These are phyloP conservation scores for Pseudopithomyces maydicus DNA, from an alignment of 2,329 filamentous ascomycete genomes.

Conservation along the genomic window DNA sequence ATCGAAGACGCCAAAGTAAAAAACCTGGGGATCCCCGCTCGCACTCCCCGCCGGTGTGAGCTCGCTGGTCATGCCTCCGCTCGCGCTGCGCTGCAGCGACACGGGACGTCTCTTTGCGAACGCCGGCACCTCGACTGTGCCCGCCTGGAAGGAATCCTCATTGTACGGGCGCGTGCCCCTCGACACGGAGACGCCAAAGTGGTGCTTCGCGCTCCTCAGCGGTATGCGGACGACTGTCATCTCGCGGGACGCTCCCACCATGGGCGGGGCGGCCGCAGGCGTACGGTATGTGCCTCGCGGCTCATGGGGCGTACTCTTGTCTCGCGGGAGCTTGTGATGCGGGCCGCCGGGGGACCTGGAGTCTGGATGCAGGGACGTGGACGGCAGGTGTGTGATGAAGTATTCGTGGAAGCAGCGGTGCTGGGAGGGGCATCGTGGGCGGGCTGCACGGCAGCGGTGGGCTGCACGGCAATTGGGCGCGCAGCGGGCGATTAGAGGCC, in stretches of 20 bases:
- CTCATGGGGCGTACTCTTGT: conserved; percentile 79
- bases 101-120: conserved; percentile 85
- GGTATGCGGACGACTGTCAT: conserved; percentile 95
- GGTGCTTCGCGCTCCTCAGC: conserved; percentile 89
- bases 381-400: conserved; percentile 94
- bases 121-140: conserved; percentile 88
- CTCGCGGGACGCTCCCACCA: conserved; percentile 60
- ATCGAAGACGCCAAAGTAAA: conserved; percentile 97
- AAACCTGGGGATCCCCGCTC: conserved; percentile 90
- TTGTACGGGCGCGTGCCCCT: conserved; percentile 87
- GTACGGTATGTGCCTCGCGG: conserved; percentile 43
- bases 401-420: conserved; percentile 80
- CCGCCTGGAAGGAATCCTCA: conserved; percentile 92
- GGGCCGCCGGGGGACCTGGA: conserved; percentile 66
- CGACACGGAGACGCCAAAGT: conserved; percentile 81
- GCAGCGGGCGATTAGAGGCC: conserved; percentile 26
- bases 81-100: conserved; percentile 54
- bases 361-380: conserved; percentile 90
- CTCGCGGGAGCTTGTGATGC: conserved; percentile 84
- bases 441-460: conserved; percentile 12
- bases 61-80: conserved; percentile 52
- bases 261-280: conserved; percentile 40
- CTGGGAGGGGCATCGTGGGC: conserved; percentile 21
- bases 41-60: conserved; percentile 75
- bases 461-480: conserved; percentile 12